Percentiles rank a stretch among this genome's conserved stretches.
These are phyloP conservation scores for Echeveria elegans DNA, from an alignment of 164 flowering plant genomes.

Conservation along the genomic window DNA sequence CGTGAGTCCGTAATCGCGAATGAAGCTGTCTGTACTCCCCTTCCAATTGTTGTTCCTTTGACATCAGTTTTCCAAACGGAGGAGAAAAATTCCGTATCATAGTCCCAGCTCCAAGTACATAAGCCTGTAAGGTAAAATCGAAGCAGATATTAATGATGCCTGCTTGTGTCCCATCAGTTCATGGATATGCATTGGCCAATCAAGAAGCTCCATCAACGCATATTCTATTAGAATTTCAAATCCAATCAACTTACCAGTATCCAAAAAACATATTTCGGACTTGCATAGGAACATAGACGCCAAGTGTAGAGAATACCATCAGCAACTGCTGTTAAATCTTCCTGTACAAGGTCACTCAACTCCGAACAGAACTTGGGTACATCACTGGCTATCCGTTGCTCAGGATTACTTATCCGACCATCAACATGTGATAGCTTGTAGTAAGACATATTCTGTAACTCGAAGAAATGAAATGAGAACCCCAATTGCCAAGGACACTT, in stretches of 20 bases:
- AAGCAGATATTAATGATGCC: neutral
- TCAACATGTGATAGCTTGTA: conserved; percentile 99
- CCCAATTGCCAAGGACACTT: neutral
- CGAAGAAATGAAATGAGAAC: conserved; percentile 13
- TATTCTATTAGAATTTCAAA: neutral
- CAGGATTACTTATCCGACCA: conserved; percentile 85
- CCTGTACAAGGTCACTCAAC: conserved; percentile 94
- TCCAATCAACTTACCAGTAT: conserved; percentile 55
- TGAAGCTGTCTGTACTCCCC: conserved; percentile 96
- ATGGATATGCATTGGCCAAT: neutral
- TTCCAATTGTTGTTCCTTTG: conserved; percentile 92
- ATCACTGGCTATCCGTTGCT: conserved; percentile 96
- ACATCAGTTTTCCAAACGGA: conserved; percentile 89
- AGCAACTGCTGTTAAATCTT: conserved; percentile 78
- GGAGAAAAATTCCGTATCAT: conserved; percentile 84
- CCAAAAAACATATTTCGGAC: conserved; percentile 96
- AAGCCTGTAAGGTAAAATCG: conserved; percentile 46
- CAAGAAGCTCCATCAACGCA: neutral
- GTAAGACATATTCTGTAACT: conserved; percentile 88
- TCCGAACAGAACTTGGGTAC: conserved; percentile 91
- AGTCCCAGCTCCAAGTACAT: conserved; percentile 81
- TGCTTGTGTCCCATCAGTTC: neutral
- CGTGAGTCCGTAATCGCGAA: conserved; percentile 90
- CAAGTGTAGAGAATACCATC: conserved; percentile 95
- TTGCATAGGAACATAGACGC: conserved; percentile 98